phyloP scores from a whole-genome alignment of 345 rosid species.

The Gossypium arboreum region DNA sequence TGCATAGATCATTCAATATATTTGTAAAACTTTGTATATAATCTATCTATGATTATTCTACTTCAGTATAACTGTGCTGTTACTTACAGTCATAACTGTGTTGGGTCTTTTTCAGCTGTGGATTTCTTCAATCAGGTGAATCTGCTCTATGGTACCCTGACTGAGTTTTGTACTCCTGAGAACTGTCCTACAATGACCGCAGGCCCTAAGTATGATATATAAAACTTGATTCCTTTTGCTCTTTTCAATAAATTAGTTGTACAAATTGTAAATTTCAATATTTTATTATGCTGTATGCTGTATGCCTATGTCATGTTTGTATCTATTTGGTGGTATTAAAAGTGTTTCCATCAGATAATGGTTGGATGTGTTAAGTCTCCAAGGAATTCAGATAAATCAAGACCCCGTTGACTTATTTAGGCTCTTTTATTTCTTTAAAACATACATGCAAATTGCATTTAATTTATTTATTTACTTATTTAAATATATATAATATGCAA shows the following conservation, averaged over 20 bases:
- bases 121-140: constrained; percentile 99
- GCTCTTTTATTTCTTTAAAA: background rate
- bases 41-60: constrained; percentile 4
- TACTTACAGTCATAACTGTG: background rate
- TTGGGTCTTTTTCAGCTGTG: constrained; percentile 66
- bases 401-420: background rate
- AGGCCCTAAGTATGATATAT: constrained; percentile 84
- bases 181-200: constrained; percentile 99
- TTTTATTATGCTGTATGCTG: background rate
- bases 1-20: background rate
- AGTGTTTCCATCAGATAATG: constrained; percentile 9
- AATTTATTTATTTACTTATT: background rate
- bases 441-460: background rate
- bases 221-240: constrained; percentile 13
- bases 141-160: constrained; percentile 95
- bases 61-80: background rate
- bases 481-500: background rate
- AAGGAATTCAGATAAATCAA: background rate
- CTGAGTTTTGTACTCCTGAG: constrained; percentile 95
- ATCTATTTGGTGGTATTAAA: background rate
- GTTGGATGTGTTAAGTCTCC: constrained; percentile 8
- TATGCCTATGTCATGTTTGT: background rate
- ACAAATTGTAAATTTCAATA: background rate
- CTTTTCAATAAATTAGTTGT: background rate
- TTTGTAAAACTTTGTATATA: background rate